These are phyloP conservation scores for Gonium pectorale DNA, from an alignment of 139 green algal species.

Conservation along the genomic window DNA sequence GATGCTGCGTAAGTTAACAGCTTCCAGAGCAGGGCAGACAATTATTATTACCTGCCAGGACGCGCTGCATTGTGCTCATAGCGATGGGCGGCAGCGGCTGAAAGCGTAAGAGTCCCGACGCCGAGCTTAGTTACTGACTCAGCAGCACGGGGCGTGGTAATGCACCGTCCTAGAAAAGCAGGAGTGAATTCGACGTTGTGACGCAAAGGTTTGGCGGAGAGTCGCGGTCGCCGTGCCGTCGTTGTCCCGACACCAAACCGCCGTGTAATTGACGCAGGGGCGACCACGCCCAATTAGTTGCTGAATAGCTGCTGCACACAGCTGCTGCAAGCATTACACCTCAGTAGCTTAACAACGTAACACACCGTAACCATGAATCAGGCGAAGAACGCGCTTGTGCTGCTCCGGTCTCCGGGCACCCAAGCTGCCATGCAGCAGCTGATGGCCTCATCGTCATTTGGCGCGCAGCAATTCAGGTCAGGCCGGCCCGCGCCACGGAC, in stretches of 20 bases:
- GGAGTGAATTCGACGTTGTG: no score
- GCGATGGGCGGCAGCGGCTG: no score
- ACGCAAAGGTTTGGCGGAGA: no score
- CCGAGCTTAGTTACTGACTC: no score
- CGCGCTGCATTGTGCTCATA: constrained; percentile 42
- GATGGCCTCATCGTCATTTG: constrained; percentile 3
- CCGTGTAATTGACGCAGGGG: neutral
- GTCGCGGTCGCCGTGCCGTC: no score
- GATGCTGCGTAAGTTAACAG: neutral
- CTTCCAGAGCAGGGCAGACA: neutral
- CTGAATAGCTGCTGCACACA: neutral
- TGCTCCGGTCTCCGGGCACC: constrained; percentile 3
- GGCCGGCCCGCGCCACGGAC: no score
- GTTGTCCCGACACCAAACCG: no score
- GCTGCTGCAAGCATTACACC: neutral
- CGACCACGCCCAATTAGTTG: neutral
- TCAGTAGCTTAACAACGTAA: neutral
- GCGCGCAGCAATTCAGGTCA: constrained; percentile 39
- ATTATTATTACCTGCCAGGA: constrained; percentile 22
- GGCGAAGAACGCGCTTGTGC: neutral
- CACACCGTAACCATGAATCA: constrained; percentile 30
- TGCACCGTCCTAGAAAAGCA: no score
- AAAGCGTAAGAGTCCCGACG: no score
- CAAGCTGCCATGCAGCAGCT: constrained; percentile 17
- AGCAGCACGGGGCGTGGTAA: no score